Conservation (phyloP, 2,329 filamentous ascomycete species). For the Colletotrichum limetticola region DNA sequence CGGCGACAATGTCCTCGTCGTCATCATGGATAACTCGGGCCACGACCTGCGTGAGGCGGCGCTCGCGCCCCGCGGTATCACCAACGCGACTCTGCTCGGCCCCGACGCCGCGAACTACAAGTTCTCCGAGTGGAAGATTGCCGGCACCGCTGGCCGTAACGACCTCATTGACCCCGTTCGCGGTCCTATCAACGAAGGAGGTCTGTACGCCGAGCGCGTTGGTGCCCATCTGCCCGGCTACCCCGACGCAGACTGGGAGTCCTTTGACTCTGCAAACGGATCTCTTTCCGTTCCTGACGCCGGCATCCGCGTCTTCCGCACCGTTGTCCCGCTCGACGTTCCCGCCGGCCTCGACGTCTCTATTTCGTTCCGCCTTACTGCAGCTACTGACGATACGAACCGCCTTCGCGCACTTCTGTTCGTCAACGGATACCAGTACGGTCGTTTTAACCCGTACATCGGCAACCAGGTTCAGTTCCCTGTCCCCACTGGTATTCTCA, state of each 20-base stretch:
- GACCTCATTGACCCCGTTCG: constrained; percentile 64
- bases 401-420: constrained; percentile 64
- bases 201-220: constrained; percentile 66
- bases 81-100: constrained; percentile 61
- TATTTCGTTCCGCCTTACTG: constrained; percentile 64
- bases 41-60: constrained; percentile 64
- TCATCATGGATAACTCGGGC: constrained; percentile 69
- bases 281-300: constrained; percentile 56
- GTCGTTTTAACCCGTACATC: constrained; percentile 68
- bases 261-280: constrained; percentile 42
- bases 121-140: constrained; percentile 67
- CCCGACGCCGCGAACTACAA: constrained; percentile 40
- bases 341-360: constrained; percentile 64
- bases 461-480: constrained; percentile 71
- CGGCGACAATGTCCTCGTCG: constrained; percentile 59
- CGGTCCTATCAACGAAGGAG: constrained; percentile 67
- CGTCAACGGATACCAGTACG: constrained; percentile 75
- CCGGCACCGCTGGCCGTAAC: constrained; percentile 65
- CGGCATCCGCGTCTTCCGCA: constrained; percentile 67
- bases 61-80: constrained; percentile 61
- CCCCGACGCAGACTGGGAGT: constrained; percentile 57
- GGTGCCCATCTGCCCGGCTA: constrained; percentile 70
- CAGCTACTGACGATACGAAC: constrained; percentile 51
- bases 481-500: constrained; percentile 67
- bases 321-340: constrained; percentile 60